Conservation (phyloP, 1,284 basidiomycete genomes). For the Ganoderma lingzhi region DNA sequence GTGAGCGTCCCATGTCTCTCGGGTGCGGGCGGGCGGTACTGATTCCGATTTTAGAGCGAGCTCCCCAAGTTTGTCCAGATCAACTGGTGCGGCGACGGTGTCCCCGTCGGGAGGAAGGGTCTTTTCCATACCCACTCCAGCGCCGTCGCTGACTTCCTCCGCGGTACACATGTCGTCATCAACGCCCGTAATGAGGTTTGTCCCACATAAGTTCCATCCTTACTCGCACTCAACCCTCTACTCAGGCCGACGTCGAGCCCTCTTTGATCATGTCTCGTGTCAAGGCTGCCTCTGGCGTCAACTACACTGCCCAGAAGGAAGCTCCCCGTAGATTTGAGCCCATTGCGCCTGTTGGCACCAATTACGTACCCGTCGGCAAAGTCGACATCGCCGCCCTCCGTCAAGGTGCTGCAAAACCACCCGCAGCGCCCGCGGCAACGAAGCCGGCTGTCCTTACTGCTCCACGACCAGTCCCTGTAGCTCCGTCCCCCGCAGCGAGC, state of each 20-base stretch:
- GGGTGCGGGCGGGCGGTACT: not conserved
- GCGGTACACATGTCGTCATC: constrained; percentile 90
- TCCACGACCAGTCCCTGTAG: constrained; percentile 53
- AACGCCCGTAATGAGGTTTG: constrained; percentile 90
- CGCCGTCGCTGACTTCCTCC: constrained; percentile 85
- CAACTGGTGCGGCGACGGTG: constrained; percentile 96
- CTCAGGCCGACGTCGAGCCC: constrained; percentile 82
- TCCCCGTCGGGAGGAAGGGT: constrained; percentile 92
- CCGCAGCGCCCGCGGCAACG: constrained; percentile 41
- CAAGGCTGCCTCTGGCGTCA: constrained; percentile 92
- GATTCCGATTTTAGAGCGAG: constrained; percentile 61
- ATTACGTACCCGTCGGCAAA: constrained; percentile 75
- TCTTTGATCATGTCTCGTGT: constrained; percentile 87
- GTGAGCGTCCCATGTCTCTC: constrained; percentile 51
- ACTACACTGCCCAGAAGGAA: constrained; percentile 84
- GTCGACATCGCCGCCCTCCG: constrained; percentile 73
- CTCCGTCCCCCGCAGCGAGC: constrained; percentile 49
- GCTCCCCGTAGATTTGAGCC: constrained; percentile 68
- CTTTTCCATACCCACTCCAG: constrained; percentile 91
- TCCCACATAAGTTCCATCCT: constrained; percentile 13
- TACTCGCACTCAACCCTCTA: not conserved
- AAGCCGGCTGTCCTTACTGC: constrained; percentile 47
- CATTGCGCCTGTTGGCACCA: constrained; percentile 77
- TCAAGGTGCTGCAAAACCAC: constrained; percentile 41
- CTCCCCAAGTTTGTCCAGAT: constrained; percentile 94